phyloP scores from a whole-genome alignment of 2,329 filamentous ascomycete species.

The Penicillium oxalicum region DNA sequence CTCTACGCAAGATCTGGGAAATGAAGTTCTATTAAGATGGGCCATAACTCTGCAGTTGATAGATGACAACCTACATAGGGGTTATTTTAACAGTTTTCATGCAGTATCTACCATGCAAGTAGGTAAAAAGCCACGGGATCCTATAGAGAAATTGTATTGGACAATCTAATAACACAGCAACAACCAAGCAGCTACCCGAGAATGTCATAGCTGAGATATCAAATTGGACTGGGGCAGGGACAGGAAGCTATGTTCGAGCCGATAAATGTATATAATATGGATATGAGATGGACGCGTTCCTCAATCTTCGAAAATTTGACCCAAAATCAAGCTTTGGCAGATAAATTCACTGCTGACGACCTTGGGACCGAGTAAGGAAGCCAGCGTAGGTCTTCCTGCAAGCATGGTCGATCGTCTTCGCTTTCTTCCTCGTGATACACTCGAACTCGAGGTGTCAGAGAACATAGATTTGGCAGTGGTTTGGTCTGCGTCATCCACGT shows the following conservation, averaged over 20 bases:
- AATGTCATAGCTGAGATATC: no score
- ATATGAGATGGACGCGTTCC: conserved; percentile 1
- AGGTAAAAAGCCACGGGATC: no score
- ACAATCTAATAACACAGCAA: not conserved
- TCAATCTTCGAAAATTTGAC: conserved; percentile 62
- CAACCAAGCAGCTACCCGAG: no score
- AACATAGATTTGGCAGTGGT: conserved; percentile 49
- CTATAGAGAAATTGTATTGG: not conserved
- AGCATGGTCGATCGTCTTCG: conserved; percentile 33
- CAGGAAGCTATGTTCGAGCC: not conserved
- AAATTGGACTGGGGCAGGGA: not conserved
- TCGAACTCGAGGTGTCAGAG: conserved; percentile 1
- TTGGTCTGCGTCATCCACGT: conserved; percentile 61
- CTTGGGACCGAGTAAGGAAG: conserved; percentile 47
- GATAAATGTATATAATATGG: conserved; percentile 16
- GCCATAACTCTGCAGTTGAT: no score
- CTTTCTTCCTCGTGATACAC: conserved; percentile 32
- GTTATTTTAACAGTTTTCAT: no score
- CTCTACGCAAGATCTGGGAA: no score
- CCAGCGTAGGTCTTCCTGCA: conserved; percentile 23
- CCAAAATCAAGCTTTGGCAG: conserved; percentile 86
- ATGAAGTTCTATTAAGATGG: no score
- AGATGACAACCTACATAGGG: no score
- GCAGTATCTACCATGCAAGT: no score
- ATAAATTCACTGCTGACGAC: conserved; percentile 80